Evolutionary conservation across 1,284 basidiomycete species (phyloP).

Genomic region (Xerocomus minutiporus): DNA sequence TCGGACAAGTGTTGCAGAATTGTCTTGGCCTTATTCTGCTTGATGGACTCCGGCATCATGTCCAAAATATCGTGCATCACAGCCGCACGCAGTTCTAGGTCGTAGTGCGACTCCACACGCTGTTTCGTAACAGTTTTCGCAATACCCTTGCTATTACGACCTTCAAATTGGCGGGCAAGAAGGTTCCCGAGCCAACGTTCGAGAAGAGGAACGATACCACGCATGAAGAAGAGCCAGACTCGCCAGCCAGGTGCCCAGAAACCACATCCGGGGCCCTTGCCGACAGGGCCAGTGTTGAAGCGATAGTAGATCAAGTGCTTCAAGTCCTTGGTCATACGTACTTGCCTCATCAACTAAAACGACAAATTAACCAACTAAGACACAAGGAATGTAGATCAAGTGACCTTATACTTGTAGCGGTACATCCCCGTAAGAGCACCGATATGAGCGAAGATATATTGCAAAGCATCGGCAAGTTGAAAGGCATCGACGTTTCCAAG

Average conservation of each 20-base stretch:
- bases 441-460: constrained; percentile 97
- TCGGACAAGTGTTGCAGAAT: constrained; percentile 97
- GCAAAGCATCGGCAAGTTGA: constrained; percentile 97
- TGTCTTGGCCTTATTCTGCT: constrained; percentile 98
- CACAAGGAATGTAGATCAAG: constrained; percentile 14
- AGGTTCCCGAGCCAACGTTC: constrained; percentile 98
- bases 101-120: constrained; percentile 97
- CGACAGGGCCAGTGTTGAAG: constrained; percentile 99
- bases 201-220: constrained; percentile 95
- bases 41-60: constrained; percentile 99
- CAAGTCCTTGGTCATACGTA: constrained; percentile 98
- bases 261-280: constrained; percentile 97
- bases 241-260: constrained; percentile 99
- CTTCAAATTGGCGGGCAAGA: constrained; percentile 97
- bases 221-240: constrained; percentile 99
- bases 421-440: constrained; percentile 99
- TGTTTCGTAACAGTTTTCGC: constrained; percentile 99
- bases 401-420: constrained; percentile 95
- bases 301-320: constrained; percentile 98
- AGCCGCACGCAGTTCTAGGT: constrained; percentile 94
- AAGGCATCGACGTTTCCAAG: constrained; percentile 99
- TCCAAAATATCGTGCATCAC: constrained; percentile 99
- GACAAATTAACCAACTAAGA: constrained; percentile 4
- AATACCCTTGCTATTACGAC: constrained; percentile 92
- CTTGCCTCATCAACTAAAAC: constrained; percentile 90